These are phyloP conservation scores for Aspergillus egyptiacus DNA, from an alignment of 495 filamentous ascomycete genomes.

Conservation along the genomic window DNA sequence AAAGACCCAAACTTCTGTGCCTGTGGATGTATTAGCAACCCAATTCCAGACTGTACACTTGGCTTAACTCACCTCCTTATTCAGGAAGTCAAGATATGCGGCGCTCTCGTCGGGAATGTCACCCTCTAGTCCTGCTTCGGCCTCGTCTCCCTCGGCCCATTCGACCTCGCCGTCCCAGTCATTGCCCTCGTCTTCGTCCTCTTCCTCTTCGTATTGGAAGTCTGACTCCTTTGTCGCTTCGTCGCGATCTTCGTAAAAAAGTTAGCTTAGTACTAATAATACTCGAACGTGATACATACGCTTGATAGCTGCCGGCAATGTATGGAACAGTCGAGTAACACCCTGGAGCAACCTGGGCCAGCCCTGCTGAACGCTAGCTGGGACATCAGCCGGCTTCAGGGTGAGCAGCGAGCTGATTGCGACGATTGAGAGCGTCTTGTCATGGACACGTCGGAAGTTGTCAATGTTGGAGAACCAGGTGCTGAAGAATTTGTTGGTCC, in stretches of 20 bases:
- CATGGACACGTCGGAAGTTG: conserved; percentile 86
- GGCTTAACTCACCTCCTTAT: conserved; percentile 61
- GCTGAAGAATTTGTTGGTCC: conserved; percentile 99
- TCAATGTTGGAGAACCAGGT: conserved; percentile 97
- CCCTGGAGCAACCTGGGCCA: conserved; percentile 95
- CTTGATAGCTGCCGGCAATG: conserved; percentile 78
- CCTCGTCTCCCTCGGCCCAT: conserved; percentile 63
- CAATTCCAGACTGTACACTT: neutral
- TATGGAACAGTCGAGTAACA: conserved; percentile 85
- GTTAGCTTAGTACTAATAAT: conserved; percentile 16
- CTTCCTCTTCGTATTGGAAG: conserved; percentile 67
- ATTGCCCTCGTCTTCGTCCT: conserved; percentile 65
- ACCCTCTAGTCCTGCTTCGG: conserved; percentile 47
- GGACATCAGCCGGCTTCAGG: conserved; percentile 69
- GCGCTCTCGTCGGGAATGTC: conserved; percentile 85
- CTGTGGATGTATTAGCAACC: conserved; percentile 34
- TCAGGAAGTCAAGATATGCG: conserved; percentile 92
- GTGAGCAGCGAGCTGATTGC: conserved; percentile 82
- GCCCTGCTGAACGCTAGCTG: conserved; percentile 81
- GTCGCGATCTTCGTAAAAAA: conserved; percentile 59
- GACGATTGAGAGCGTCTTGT: conserved; percentile 95
- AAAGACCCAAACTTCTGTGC: conserved; percentile 75
- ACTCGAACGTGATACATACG: conserved; percentile 44
- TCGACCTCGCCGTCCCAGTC: conserved; percentile 61
- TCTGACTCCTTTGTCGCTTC: conserved; percentile 86